Base-by-base conservation (phyloP, 1,284 basidiomycete species). In the Pyrrhoderma noxium region DNA sequence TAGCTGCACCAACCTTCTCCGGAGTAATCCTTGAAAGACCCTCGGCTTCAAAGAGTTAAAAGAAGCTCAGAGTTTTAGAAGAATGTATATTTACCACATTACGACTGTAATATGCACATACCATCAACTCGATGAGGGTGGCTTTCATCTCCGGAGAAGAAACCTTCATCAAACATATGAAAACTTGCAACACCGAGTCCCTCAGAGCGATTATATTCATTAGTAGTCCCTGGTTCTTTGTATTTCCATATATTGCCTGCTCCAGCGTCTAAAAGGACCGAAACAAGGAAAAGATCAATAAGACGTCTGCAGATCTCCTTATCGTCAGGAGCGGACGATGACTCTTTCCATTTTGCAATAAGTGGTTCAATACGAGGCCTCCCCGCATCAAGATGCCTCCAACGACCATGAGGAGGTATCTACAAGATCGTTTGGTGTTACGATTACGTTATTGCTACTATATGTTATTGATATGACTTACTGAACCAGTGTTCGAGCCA, bases 181-280 rank as follows among this genome's bases (percentile, higher is more conserved):
- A 92, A 70, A 60, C 88, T 92, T 0, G 93, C 94, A 3, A 97
- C 85, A 0, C 87, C 94, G n/a, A 98, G 71, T 0, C 93, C 94
- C 64, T 98, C 94, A 1, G 87, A 91, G 44, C 94, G 71, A 16
- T 73, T 71, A 61, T 89, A 93, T 8, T 68, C 71, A 61, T 76
- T 68, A 0, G 77, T 80, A 0, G 78, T 78, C 0, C 62, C 64
- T 8, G 70, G 67, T 58, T 95, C 93, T 9, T 70, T 74, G 65
- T 89, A 97, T 13, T 67, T 68, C 94, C 94, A 97, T 14, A 68
- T 65, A 56, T 82, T 84, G 0, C 94, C 94, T 0, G 93, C 94
- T 0, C 93, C 94, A 0, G 94, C 94, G 60, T 97, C 94, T 44
- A 97, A 81, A 16, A 97, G 74, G 3, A 97, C 94, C 3, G 90